Evolutionary conservation across 2,329 filamentous ascomycete genomes (phyloP), one percentile per base, ranked within the genome.

Genomic region (Arthrobotrys pseudoclavata): DNA sequence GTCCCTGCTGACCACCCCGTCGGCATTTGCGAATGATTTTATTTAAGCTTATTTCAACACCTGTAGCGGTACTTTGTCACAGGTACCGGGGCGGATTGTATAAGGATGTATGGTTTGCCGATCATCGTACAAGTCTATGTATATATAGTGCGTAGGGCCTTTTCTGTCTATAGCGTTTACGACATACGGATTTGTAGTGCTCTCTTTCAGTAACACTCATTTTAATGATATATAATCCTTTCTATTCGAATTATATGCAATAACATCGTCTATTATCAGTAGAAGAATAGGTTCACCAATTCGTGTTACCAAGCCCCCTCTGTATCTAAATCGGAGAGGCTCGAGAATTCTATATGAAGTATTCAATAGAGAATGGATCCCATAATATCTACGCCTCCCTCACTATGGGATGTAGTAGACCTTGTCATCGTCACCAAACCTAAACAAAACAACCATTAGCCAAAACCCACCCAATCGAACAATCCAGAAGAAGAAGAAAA

Each of bases 1-100:
- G 24, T 31, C 20, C 15, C 22, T 52, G 69, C 69, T 74, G 62
- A 74, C 69, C 69, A 74, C 62, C 50, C 52, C 31, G 55, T 31
- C 69, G 69, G 69, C 69, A 74, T 26, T 60, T 72, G 50, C 34
- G 34, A 40, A 60, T 15, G 10, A 52, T 24, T 31, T 12, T 48
- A 20, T 40, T 48, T 52, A 68, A 74, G 48, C 53, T 74, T 74
- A 74, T 61, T 74, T 74, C 24, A 31, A 74, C 69, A 1, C 53
- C 69, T n/a, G n/a, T n/a, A 62, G 10, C n/a, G 61, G 60, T 67
- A 67, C 61, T 37, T 74, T 29, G 22, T 31, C 10, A n/a, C 9
- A 57, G 52, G 52, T 50, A 60, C 55, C 29, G 7, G 29, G 29
- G 48, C 22, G 10, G 13, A 29, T 29, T 52, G 18, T 18, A n/a